A percentile compares a stretch with the other conserved stretches of the same genome.
These are phyloP conservation scores for Leccinum longicurvipes DNA, from an alignment of 768 basidiomycete genomes.

Conservation along the genomic window DNA sequence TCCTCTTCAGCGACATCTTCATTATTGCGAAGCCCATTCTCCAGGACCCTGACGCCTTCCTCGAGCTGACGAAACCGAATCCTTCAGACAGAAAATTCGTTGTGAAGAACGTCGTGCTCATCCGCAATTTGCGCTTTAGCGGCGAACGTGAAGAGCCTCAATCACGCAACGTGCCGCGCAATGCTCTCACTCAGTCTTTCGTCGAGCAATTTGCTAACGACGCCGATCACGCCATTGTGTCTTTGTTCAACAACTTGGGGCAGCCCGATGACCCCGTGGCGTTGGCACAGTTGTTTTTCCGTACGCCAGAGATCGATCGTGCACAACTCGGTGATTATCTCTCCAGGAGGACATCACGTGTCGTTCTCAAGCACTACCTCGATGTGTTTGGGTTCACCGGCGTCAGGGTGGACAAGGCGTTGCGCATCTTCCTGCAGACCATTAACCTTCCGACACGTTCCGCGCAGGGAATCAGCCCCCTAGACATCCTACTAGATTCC, in stretches of 20 bases:
- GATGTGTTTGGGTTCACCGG: slow-evolving; percentile 85
- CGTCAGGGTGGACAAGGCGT: slow-evolving; percentile 81
- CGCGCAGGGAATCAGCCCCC: slow-evolving; percentile 25
- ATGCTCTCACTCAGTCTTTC: slow-evolving; percentile 68
- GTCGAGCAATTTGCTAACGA: slow-evolving; percentile 76
- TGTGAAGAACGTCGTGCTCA: slow-evolving; percentile 85
- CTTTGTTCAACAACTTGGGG: slow-evolving; percentile 60
- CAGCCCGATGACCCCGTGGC: slow-evolving; percentile 62
- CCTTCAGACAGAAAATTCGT: slow-evolving; percentile 72
- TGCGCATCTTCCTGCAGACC: slow-evolving; percentile 86
- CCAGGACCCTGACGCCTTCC: slow-evolving; percentile 59
- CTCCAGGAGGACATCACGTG: slow-evolving; percentile 65
- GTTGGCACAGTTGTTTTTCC: slow-evolving; percentile 79
- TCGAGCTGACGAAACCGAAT: slow-evolving; percentile 55
- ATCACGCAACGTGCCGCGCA: slow-evolving; percentile 47
- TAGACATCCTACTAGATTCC: slow-evolving; percentile 69
- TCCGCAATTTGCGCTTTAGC: slow-evolving; percentile 64
- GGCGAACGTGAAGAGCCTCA: slow-evolving; percentile 66
- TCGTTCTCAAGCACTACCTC: slow-evolving; percentile 78
- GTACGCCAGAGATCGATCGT: slow-evolving; percentile 79
- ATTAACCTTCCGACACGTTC: slow-evolving; percentile 57
- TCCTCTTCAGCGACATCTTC: slow-evolving; percentile 95
- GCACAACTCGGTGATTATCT: slow-evolving; percentile 83
- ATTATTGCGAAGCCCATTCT: slow-evolving; percentile 89
- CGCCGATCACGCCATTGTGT: slow-evolving; percentile 74